Base-by-base conservation (phyloP, 768 basidiomycete species). In the Clitopilus hobsonii region DNA sequence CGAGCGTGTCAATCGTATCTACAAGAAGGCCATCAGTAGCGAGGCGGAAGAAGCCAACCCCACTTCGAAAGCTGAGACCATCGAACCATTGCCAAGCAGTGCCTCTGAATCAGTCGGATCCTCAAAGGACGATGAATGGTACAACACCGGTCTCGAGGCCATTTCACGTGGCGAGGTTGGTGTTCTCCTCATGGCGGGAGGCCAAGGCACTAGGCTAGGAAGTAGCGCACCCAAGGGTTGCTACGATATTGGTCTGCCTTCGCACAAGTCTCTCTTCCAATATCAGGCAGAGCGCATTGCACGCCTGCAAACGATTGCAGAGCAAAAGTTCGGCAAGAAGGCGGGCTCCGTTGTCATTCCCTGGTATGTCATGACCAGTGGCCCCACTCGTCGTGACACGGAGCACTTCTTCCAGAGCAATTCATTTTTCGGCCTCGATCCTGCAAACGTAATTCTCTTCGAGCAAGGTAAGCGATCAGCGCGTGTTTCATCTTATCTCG, bases 341-440 rank as follows among this genome's bases (percentile, higher is more conserved):
- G 66, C 71, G 16, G 83, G 81, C 49, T 81, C 83, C 0, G 89
- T 92, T 52, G 69, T 83, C 52, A 84, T 98, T 54, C 91, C 92
- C 30, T 98, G 97, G 97, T 98, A 98, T 74, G 85, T 99, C 65
- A 99, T 99, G 97, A 98, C 96, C 54, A 94, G 91, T 66, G 95
- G 95, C 22, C 97, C 96, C 32, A 99, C 97, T 29, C 84, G 94
- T 60, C 76, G 72, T 36, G 89, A 88, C 29, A 98, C 97, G 22
- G 90, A 92, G 69, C 74, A 73, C 24, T 98, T 88, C 78, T 98
- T 98, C 73, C 74, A 73, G 58, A 74, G 81, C 57, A 80, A 94
- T 71, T 68, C 70, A 2, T 90, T 80, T 74, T 99, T 98, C 66
- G 95, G 96, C 3, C 79, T 99, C 57, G 67, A 85, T 51, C 65